Percentiles rank a stretch among this genome's conserved stretches.
These are phyloP conservation scores for Theileria annulata DNA, from an alignment of 169 alveolate species.

Conservation along the genomic window DNA sequence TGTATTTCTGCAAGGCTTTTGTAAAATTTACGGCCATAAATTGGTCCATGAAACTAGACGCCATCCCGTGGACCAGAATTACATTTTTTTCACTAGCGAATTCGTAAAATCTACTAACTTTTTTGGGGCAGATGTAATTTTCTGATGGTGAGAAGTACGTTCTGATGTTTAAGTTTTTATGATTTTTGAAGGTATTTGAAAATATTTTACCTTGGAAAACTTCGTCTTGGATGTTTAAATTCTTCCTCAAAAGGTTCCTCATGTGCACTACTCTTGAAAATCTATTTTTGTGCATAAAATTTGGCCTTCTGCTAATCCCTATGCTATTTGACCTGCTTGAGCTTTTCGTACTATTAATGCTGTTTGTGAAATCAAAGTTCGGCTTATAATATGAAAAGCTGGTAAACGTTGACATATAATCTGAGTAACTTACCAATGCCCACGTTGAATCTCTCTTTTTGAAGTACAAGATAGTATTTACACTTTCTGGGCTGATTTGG, in stretches of 20 bases:
- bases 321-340: neutral
- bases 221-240: neutral
- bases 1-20: neutral
- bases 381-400: conserved; percentile 3
- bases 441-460: neutral
- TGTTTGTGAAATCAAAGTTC: neutral
- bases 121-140: conserved; percentile 4
- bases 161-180: conserved; percentile 52
- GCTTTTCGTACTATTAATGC: neutral
- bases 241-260: conserved; percentile 3
- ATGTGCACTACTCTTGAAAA: neutral
- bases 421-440: neutral
- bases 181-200: conserved; percentile 62
- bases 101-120: neutral
- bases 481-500: neutral
- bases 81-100: neutral
- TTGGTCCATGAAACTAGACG: conserved; percentile 5
- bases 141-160: conserved; percentile 47
- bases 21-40: neutral
- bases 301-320: neutral
- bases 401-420: conserved; percentile 1
- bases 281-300: neutral
- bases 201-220: conserved; percentile 8
- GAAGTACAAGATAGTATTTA: neutral
- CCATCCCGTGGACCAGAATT: neutral